Evolutionary conservation across 108 stramenopile genomes (phyloP), one percentile per base, ranked within the genome.

Genomic region (Conticribra weissflogii): DNA sequence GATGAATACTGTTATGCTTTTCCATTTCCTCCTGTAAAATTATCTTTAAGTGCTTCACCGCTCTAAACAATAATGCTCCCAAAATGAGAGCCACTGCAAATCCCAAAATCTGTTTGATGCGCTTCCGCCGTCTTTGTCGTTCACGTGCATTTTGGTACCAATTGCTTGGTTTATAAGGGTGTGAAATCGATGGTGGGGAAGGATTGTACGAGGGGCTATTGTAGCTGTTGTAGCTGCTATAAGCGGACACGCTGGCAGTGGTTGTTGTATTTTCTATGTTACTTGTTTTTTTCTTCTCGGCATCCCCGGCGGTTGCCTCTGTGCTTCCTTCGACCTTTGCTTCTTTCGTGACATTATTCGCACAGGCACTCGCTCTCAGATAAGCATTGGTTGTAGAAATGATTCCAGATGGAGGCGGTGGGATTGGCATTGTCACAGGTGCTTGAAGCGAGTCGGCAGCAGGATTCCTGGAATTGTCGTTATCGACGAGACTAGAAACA

Each of bases 121-220:
- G 61, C 17, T 50, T 62, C 23, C 46, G 62, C 14, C 19, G 56
- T 52, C 45, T 53, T 64, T 69, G 67, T 19, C n/a, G 41, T 21
- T 48, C 59, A 16, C 68, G 76, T 50, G 67, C 24, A 21, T 69
- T 48, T 25, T 33, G 17, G 48, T 76, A 76, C 62, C 61, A 76
- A 36, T 54, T 41, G 52, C 68, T 76, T 4, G 76, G 76, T 53
- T 76, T 53, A 62, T 76, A 71, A 27, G 60, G 60, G 44, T 62
- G 59, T 54, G 58, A 33, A 29, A 59, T 69, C 33, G 58, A 58
- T 51, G 68, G 68, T 59, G 27, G 30, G 5, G 34, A 21, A 21
- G n/a, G 33, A 21, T 54, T 48, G 15, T 60, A 61, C 24, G 67
- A 69, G 27, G 76, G 60, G 44, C 63, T 76, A 50, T 32, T 74